Evolutionary conservation across 106 monocot species (phyloP), one percentile per base, ranked within the genome.

Genomic region (Dioscorea zingiberensis): DNA sequence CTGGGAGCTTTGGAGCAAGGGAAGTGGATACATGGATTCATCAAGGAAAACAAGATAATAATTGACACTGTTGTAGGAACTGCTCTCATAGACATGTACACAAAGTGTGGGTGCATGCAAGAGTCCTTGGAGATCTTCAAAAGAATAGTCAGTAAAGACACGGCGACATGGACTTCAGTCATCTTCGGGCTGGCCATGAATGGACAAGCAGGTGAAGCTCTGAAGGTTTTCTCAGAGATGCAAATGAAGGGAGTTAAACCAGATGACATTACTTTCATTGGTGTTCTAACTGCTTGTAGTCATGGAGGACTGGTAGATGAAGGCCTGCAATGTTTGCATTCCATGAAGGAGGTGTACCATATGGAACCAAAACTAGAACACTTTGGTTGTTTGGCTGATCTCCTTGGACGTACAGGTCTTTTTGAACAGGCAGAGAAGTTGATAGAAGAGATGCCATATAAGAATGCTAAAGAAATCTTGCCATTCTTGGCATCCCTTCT

Each of bases 301-400:
- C 89, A 89, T 73, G 76, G 76, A 44, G 76, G 89, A 53, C 61
- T 89, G 44, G 85, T 89, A 2, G 65, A 85, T 0, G 79, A 89
- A 74, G 89, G 85, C 10, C 66, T 73, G 0, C n/a, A 18, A 4
- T 13, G 68, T 47, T 89, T 84, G 28, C 24, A 60, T 59, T 53
- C 65, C 7, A 85, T 89, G 85, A 60, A 76, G 32, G 48, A 64
- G 25, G 54, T 54, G 10, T 67, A 80, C 58, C 54, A 64, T 25
- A 53, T 90, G 24, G 75, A 72, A 28, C 89, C 89, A 10, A 81
- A 78, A 58, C 13, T 75, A 5, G 74, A 85, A 53, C 85, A 85
- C 17, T 85, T 74, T 60, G 80, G 80, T 48, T 90, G 83, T 68
- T 45, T 90, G 56, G 76, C 83, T 51, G 85, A 90, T 54, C 79